Conservation (phyloP, 768 basidiomycete species). For the Pisolithus sp. region DNA sequence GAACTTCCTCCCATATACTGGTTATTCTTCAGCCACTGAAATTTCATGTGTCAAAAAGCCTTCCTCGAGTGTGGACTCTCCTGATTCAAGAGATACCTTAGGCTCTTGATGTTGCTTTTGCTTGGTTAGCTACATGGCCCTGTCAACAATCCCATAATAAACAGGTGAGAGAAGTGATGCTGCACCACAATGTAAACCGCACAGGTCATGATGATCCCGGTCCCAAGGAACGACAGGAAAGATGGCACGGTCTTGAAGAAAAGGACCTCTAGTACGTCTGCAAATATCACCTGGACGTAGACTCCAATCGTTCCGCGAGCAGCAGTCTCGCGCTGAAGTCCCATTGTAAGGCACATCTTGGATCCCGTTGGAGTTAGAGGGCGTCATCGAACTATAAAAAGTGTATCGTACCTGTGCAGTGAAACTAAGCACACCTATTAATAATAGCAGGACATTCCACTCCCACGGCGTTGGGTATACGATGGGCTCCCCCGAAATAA, state of each 20-base stretch:
- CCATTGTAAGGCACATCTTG: slow-evolving; percentile 52
- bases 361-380: too few species aligned
- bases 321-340: slow-evolving; percentile 59
- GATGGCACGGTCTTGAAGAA: slow-evolving; percentile 59
- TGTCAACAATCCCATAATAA: too few species aligned
- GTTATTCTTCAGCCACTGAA: too few species aligned
- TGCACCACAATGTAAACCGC: slow-evolving; percentile 61
- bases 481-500: neutral
- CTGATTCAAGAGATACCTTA: too few species aligned
- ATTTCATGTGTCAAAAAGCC: too few species aligned
- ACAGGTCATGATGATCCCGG: slow-evolving; percentile 53
- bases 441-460: slow-evolving; percentile 10
- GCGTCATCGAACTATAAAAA: neutral
- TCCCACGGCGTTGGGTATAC: slow-evolving; percentile 16
- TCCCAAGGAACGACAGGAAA: slow-evolving; percentile 54
- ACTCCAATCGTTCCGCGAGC: slow-evolving; percentile 56
- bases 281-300: slow-evolving; percentile 60
- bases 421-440: slow-evolving; percentile 13
- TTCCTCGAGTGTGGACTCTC: too few species aligned
- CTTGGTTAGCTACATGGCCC: too few species aligned
- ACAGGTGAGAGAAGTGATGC: too few species aligned
- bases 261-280: slow-evolving; percentile 56
- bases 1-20: too few species aligned
- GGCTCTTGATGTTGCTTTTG: too few species aligned
- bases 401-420: slow-evolving; percentile 9